These are phyloP conservation scores for Calonectria pauciramosa DNA, from an alignment of 2,329 filamentous ascomycete species.

Conservation along the genomic window DNA sequence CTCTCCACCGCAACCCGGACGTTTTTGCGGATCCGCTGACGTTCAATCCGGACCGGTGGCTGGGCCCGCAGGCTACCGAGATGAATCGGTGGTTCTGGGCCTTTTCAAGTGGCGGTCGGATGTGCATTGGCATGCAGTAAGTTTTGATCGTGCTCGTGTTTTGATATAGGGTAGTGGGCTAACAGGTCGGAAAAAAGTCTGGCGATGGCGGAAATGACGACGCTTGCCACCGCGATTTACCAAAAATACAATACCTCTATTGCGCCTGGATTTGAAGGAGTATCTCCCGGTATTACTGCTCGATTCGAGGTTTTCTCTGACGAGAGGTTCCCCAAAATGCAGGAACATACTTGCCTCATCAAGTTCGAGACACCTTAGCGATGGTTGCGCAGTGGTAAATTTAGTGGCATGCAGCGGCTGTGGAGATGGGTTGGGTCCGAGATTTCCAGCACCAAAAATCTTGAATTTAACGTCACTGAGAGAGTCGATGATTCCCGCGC, in stretches of 20 bases:
- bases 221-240: constrained; percentile 32
- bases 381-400: neutral
- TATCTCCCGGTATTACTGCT: constrained; percentile 36
- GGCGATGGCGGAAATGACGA: constrained; percentile 43
- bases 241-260: constrained; percentile 32
- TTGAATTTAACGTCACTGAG: neutral
- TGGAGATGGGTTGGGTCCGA: neutral
- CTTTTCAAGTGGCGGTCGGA: constrained; percentile 41
- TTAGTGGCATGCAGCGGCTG: neutral
- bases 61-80: constrained; percentile 30
- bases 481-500: neutral
- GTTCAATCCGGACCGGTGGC: constrained; percentile 47
- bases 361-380: constrained; percentile 28
- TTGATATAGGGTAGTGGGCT: neutral
- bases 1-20: constrained; percentile 42
- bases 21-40: constrained; percentile 40
- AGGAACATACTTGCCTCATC: constrained; percentile 38
- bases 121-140: constrained; percentile 46
- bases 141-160: neutral
- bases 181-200: constrained; percentile 9
- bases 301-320: constrained; percentile 42
- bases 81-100: constrained; percentile 44
- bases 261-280: constrained; percentile 29
- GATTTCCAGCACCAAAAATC: neutral
- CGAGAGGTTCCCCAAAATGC: constrained; percentile 30